Conservation (phyloP, 2,329 filamentous ascomycete species). For the Claviceps paspali region DNA sequence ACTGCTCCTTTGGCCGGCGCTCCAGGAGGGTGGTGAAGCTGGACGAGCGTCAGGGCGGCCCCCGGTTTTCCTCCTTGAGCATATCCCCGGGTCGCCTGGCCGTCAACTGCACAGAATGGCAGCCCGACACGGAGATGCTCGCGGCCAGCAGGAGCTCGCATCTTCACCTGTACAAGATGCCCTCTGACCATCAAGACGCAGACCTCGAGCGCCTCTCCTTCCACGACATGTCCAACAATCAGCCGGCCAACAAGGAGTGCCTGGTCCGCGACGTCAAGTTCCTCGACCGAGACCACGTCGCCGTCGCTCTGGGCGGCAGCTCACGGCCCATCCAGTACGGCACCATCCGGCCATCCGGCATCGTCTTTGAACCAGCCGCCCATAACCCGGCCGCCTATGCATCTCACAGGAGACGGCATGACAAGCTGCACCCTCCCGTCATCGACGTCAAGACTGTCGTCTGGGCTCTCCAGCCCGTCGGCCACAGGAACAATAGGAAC, state of each 20-base stretch:
- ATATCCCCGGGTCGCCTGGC: conserved; percentile 13
- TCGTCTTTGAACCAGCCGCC: conserved; percentile 21
- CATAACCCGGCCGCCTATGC: too few species aligned
- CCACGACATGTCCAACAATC: conserved; percentile 16
- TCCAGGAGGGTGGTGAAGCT: too few species aligned
- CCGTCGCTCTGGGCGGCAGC: conserved; percentile 28
- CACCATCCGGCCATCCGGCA: conserved; percentile 29
- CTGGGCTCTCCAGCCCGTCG: conserved; percentile 31
- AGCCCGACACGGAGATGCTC: conserved; percentile 14
- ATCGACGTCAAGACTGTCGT: conserved; percentile 23
- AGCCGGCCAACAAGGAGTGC: too few species aligned
- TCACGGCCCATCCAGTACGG: conserved; percentile 29
- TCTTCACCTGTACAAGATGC: conserved; percentile 16
- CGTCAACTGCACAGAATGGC: conserved; percentile 20
- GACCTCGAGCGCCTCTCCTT: conserved; percentile 10
- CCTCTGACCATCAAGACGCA: conserved; percentile 2
- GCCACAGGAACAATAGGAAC: conserved; percentile 19
- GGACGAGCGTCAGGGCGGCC: too few species aligned
- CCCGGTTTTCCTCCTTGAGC: too few species aligned
- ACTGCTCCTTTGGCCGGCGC: too few species aligned
- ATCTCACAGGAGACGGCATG: too few species aligned
- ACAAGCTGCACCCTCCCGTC: neutral
- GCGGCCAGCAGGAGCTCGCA: conserved; percentile 17
- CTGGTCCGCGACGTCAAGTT: conserved; percentile 25
- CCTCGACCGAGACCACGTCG: conserved; percentile 28